phyloP scores from a whole-genome alignment of 1,284 basidiomycete genomes.

The Pseudomicrostroma phylloplanum region DNA sequence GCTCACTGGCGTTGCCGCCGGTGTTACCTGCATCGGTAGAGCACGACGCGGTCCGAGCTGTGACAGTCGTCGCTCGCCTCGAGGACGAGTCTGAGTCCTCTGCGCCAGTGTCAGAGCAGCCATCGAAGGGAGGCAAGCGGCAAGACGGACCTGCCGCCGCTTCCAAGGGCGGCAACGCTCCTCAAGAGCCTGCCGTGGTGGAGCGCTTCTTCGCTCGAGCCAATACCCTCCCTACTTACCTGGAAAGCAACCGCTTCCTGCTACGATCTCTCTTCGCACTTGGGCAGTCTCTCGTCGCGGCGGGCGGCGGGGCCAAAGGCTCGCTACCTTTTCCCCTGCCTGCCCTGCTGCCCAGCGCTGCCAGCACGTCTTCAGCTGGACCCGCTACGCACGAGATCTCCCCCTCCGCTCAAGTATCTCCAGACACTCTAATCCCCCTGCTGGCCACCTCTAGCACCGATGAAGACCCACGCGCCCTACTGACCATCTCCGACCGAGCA shows the following conservation, averaged over 20 bases:
- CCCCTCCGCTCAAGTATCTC: conserved; percentile 59
- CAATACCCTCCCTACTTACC: conserved; percentile 73
- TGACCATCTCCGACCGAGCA: background rate
- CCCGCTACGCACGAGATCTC: conserved; percentile 65
- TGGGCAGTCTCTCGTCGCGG: background rate
- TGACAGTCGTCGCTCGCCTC: background rate
- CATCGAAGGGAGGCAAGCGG: background rate
- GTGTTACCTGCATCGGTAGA: background rate
- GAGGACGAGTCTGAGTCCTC: too few species aligned
- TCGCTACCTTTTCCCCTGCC: conserved; percentile 3
- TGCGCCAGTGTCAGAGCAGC: background rate
- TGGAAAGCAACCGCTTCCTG: conserved; percentile 68
- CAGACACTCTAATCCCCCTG: conserved; percentile 61
- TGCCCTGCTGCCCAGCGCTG: conserved; percentile 14
- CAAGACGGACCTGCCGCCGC: background rate
- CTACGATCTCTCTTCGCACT: conserved; percentile 16
- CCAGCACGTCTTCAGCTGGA: conserved; percentile 60
- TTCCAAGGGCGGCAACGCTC: background rate
- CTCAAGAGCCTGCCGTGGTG: conserved; percentile 2
- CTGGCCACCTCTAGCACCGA: conserved; percentile 80
- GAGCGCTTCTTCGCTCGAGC: conserved; percentile 62
- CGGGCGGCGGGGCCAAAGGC: background rate
- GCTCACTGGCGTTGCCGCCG: background rate
- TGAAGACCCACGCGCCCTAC: conserved; percentile 76
- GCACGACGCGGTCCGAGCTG: background rate